A percentile compares a stretch with the other conserved stretches of the same genome.
phyloP scores from a whole-genome alignment of 352 stramenopile genomes.

The Plasmopara halstedii region DNA sequence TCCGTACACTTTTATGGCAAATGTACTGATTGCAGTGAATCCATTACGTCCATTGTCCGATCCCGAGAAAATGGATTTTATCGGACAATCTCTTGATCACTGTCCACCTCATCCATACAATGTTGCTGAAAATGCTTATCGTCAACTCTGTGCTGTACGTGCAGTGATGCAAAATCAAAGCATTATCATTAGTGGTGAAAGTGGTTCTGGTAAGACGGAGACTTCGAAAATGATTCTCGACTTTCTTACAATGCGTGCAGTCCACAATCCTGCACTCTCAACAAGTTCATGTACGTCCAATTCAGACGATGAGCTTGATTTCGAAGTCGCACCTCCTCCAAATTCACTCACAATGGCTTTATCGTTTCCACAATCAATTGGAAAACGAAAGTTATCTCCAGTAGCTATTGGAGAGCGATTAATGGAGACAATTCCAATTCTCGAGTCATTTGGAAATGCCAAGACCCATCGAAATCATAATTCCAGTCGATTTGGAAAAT shows the following conservation, averaged over 20 bases:
- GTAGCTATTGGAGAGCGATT: constrained; percentile 65
- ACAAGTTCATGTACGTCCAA: constrained; percentile 32
- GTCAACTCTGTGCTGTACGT: constrained; percentile 69
- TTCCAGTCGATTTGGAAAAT: constrained; percentile 89
- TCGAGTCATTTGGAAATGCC: constrained; percentile 87
- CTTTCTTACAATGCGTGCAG: constrained; percentile 70
- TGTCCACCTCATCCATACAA: constrained; percentile 80
- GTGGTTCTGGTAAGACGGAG: constrained; percentile 92
- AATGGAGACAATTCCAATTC: constrained; percentile 88
- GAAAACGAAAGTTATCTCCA: constrained; percentile 47
- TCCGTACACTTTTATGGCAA: constrained; percentile 85
- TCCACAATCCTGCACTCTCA: constrained; percentile 40
- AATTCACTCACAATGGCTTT: constrained; percentile 46
- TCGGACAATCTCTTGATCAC: constrained; percentile 52
- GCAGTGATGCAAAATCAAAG: constrained; percentile 89
- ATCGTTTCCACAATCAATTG: constrained; percentile 63
- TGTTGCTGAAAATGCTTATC: constrained; percentile 79
- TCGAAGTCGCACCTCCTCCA: constrained; percentile 49
- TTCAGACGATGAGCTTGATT: constrained; percentile 58
- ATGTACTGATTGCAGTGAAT: constrained; percentile 83
- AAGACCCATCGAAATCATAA: constrained; percentile 89
- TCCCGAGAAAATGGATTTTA: constrained; percentile 63
- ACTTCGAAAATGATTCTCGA: constrained; percentile 92
- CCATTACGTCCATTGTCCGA: constrained; percentile 66
- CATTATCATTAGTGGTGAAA: constrained; percentile 93